Evolutionary conservation across 768 basidiomycete species (phyloP), one percentile per base, ranked within the genome.

Genomic region (Trametes villosa): DNA sequence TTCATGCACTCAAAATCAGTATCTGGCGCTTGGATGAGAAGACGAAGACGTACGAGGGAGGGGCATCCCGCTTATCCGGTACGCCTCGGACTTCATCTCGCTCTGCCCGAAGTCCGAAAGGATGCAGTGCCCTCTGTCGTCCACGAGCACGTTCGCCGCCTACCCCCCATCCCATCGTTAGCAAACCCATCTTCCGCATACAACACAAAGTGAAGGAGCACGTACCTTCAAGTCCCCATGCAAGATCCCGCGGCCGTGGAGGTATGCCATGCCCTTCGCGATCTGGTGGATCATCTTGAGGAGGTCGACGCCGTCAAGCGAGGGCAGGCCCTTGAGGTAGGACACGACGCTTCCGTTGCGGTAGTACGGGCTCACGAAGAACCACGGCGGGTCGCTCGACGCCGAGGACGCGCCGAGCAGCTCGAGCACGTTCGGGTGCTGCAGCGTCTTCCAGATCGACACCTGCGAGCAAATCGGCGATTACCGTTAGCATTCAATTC

Each of bases 21-120:
- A 42, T 8, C 31, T 18, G 36, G 22, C 3, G 12, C 42, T 18
- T 17, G 18, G n/a, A n/a, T n/a, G n/a, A n/a, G n/a, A n/a, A n/a
- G n/a, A n/a, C n/a, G n/a, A n/a, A n/a, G 7, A 31, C 1, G 4
- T 59, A 74, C 73, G 74, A 18, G 72, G 72, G 2, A 67, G 45
- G 4, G 69, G 65, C 29, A 75, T 75, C 11, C 84, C 85, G 54
- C 83, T 88, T 2, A 89, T 76, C 34, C 83, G 78, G 64, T 79
- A 86, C 4, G 83, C 85, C 70, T 93, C 89, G 15, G 80, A 83
- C 74, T 86, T 90, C 78, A 93, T 86, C 72, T 90, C 87, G 65
- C 84, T 88, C 71, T 93, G 88, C 0, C 90, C 91, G 71, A 95
- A 94, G 69, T 94, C 91, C 29, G 89, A 85, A 42, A 94, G 85